These are phyloP conservation scores for Spathaspora gorwiae DNA, from an alignment of 805 yeast genomes.

Conservation along the genomic window DNA sequence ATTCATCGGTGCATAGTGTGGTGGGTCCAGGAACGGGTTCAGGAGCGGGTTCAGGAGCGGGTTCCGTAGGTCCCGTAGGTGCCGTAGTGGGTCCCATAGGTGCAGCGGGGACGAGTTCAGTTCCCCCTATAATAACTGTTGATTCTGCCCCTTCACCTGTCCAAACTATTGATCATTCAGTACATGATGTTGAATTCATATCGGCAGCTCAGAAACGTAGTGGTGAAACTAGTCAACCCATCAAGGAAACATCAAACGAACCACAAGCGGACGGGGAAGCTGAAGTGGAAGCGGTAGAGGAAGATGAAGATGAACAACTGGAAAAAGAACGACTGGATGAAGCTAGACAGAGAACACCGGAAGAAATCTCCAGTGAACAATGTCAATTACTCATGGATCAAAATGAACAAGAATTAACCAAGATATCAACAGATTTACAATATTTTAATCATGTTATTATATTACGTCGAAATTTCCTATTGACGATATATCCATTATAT, in stretches of 20 bases:
- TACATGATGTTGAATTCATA: slow-evolving; percentile 3
- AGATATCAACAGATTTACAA: slow-evolving; percentile 7
- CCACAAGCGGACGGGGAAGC: neutral
- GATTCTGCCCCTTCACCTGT: neutral
- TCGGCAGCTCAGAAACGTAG: neutral
- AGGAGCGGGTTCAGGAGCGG: too few species aligned
- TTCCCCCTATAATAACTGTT: neutral
- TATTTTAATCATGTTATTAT: slow-evolving; percentile 14
- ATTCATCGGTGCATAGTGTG: neutral
- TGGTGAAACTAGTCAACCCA: neutral
- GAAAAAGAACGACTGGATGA: neutral
- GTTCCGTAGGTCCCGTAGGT: too few species aligned
- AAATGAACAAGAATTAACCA: slow-evolving; percentile 7
- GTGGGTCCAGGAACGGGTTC: too few species aligned
- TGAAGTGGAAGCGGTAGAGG: neutral
- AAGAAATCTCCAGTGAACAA: neutral
- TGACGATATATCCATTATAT: slow-evolving; percentile 18
- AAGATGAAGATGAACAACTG: slow-evolving; percentile 3
- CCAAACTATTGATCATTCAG: neutral
- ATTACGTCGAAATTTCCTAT: slow-evolving; percentile 14
- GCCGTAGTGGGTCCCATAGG: too few species aligned
- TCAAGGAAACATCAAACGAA: neutral
- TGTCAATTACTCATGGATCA: neutral
- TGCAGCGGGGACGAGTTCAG: neutral
- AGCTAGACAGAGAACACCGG: neutral